phyloP scores from a whole-genome alignment of 495 filamentous ascomycete genomes.

The Talaromyces trachyspermus region DNA sequence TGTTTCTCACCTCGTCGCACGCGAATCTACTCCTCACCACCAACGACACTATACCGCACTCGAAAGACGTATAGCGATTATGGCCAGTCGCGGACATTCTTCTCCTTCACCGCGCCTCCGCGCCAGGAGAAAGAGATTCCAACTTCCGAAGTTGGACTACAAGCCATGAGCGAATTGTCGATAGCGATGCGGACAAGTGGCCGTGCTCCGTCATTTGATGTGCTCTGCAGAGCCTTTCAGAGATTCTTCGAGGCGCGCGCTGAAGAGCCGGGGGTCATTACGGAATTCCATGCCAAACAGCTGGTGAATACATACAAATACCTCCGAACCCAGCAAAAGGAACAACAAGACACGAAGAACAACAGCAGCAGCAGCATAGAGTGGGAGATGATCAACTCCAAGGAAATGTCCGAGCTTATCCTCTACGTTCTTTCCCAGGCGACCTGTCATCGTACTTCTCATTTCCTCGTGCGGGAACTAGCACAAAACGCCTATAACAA shows the following conservation, averaged over 20 bases:
- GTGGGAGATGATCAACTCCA: slow-evolving; percentile 35
- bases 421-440: slow-evolving; percentile 32
- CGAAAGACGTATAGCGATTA: neutral
- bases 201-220: slow-evolving; percentile 48
- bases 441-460: slow-evolving; percentile 28
- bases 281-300: slow-evolving; percentile 56
- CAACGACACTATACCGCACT: neutral
- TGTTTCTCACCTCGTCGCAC: slow-evolving; percentile 35
- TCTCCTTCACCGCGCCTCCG: slow-evolving; percentile 23
- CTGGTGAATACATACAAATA: slow-evolving; percentile 51
- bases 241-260: slow-evolving; percentile 55
- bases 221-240: slow-evolving; percentile 56
- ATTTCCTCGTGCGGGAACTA: slow-evolving; percentile 36
- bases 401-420: slow-evolving; percentile 43
- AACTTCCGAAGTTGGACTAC: slow-evolving; percentile 33
- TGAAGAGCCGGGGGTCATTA: slow-evolving; percentile 41
- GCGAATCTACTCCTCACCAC: slow-evolving; percentile 19
- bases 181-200: slow-evolving; percentile 27
- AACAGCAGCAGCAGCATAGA: no score
- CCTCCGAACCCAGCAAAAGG: slow-evolving; percentile 37
- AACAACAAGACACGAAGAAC: slow-evolving; percentile 27
- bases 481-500: slow-evolving; percentile 49
- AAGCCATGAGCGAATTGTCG: slow-evolving; percentile 37
- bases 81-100: slow-evolving; percentile 24
- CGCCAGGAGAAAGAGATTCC: slow-evolving; percentile 12